phyloP scores from a whole-genome alignment of 495 filamentous ascomycete genomes.

The Penicillium cinerascens region DNA sequence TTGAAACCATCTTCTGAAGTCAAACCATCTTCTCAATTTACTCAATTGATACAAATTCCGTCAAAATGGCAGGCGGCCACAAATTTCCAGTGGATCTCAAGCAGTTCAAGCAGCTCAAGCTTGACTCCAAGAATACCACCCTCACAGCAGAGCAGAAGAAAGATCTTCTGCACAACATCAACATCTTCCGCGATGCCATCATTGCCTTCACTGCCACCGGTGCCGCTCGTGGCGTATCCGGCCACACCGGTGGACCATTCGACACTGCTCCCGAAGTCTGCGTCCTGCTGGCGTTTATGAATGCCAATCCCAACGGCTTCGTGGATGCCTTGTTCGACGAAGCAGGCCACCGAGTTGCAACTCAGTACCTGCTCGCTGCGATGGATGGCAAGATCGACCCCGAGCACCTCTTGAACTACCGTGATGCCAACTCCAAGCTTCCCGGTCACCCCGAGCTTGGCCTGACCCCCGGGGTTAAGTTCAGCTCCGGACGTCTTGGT shows the following conservation, averaged over 20 bases:
- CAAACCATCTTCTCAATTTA: not conserved
- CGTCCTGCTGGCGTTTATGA: constrained; percentile 36
- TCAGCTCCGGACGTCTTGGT: constrained; percentile 38
- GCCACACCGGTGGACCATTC: constrained; percentile 42
- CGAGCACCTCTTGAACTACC: constrained; percentile 40
- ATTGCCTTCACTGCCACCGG: constrained; percentile 40
- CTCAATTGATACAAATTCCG: not conserved
- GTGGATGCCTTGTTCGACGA: constrained; percentile 38
- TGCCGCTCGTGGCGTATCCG: constrained; percentile 34
- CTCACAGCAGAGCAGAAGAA: constrained; percentile 32
- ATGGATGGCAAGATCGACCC: constrained; percentile 36
- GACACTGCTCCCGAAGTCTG: constrained; percentile 42
- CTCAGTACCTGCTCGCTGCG: constrained; percentile 36
- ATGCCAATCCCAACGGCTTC: constrained; percentile 28
- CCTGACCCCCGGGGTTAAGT: constrained; percentile 37
- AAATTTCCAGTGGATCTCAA: constrained; percentile 37
- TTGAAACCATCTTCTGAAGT: not conserved
- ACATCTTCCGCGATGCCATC: constrained; percentile 39
- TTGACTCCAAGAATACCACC: constrained; percentile 30
- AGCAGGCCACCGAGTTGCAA: constrained; percentile 39
- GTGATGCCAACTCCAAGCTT: constrained; percentile 38
- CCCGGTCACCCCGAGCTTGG: constrained; percentile 41
- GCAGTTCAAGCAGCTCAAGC: constrained; percentile 39
- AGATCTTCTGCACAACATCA: constrained; percentile 37
- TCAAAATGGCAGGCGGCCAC: constrained; percentile 20